These are phyloP conservation scores for Pichia occidentalis DNA, from an alignment of 805 yeast species.

Conservation along the genomic window DNA sequence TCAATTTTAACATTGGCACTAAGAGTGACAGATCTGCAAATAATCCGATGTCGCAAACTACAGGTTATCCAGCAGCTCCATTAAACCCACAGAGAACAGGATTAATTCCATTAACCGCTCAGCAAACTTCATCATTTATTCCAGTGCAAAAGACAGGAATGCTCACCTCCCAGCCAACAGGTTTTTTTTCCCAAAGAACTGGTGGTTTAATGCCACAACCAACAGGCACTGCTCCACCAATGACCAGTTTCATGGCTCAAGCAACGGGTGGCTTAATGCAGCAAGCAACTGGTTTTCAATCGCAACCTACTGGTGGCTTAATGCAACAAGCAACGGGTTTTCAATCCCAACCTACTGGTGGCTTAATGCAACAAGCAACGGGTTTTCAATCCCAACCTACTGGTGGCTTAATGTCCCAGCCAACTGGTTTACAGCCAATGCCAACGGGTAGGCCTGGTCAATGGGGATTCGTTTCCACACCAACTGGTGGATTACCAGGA, in stretches of 20 bases:
- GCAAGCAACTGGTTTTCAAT: constrained; percentile 23
- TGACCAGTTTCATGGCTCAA: constrained; percentile 29
- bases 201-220: constrained; percentile 41
- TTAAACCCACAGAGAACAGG: constrained; percentile 47
- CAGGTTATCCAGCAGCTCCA: constrained; percentile 14
- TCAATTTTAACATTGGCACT: constrained; percentile 67
- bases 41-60: constrained; percentile 23
- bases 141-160: constrained; percentile 47
- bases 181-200: constrained; percentile 40
- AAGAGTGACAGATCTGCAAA: constrained; percentile 8
- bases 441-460: constrained; percentile 65
- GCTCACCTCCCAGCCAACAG: constrained; percentile 33
- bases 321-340: constrained; percentile 30
- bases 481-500: constrained; percentile 68
- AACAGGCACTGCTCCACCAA: constrained; percentile 36
- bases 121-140: constrained; percentile 26
- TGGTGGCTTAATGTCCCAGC: constrained; percentile 36
- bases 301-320: constrained; percentile 35
- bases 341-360: constrained; percentile 44
- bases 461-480: constrained; percentile 70
- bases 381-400: constrained; percentile 26
- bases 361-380: constrained; percentile 23
- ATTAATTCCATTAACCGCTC: constrained; percentile 28
- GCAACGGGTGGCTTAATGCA: constrained; percentile 21
- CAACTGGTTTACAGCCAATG: constrained; percentile 44